A percentile compares a stretch with the other conserved stretches of the same genome.
phyloP scores from a whole-genome alignment of 2,329 filamentous ascomycete genomes.

The Aspergillus fumigatus region DNA sequence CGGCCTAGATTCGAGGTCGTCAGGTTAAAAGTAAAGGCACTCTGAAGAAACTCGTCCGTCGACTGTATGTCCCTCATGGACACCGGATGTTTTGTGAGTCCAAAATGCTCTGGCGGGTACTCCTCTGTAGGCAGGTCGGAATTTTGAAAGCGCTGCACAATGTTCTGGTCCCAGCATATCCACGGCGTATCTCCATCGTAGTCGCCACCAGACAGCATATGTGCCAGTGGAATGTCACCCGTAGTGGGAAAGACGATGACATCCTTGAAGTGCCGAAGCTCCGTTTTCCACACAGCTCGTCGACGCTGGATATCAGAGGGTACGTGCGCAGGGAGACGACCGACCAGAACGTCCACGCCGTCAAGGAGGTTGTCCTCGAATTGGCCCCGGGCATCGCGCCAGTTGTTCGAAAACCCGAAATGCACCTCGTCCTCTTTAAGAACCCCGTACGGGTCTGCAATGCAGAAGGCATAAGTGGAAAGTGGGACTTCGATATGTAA shows the following conservation, averaged over 20 bases:
- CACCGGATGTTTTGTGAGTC: constrained; percentile 43
- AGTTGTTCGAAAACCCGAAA: constrained; percentile 49
- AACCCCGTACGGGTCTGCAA: constrained; percentile 52
- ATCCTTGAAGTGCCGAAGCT: constrained; percentile 53
- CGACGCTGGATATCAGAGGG: constrained; percentile 57
- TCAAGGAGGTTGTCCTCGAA: constrained; percentile 44
- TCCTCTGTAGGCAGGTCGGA: constrained; percentile 40
- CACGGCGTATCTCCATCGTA: constrained; percentile 61
- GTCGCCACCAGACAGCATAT: constrained; percentile 60
- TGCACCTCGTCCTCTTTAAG: constrained; percentile 53
- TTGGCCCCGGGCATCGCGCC: constrained; percentile 31
- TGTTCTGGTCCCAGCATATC: constrained; percentile 55
- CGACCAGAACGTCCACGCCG: constrained; percentile 50
- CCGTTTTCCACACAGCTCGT: constrained; percentile 44
- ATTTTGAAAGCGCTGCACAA: constrained; percentile 52
- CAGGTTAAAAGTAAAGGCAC: constrained; percentile 46
- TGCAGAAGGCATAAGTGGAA: constrained; percentile 53
- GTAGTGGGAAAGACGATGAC: constrained; percentile 54
- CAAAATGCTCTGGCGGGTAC: constrained; percentile 40
- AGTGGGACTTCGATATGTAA: constrained; percentile 46
- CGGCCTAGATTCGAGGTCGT: constrained; percentile 46
- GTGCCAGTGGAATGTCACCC: constrained; percentile 51
- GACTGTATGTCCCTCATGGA: constrained; percentile 39
- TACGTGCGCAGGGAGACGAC: constrained; percentile 54
- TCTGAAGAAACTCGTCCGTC: constrained; percentile 38